phyloP scores from a whole-genome alignment of 192 early-diverging fungal genomes.

The Lunasporangiospora selenospora region DNA sequence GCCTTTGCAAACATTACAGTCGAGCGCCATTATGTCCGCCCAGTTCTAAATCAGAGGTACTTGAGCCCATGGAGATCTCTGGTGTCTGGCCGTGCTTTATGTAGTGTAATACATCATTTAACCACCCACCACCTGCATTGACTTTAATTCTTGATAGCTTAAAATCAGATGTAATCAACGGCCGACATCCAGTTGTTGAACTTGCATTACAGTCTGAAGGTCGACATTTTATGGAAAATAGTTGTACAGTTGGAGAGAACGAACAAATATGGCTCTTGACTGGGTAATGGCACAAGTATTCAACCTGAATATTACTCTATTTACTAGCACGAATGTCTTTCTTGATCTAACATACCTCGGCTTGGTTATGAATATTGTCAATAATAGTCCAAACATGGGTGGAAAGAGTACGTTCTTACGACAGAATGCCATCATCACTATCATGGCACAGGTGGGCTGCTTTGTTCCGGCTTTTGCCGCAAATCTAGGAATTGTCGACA shows the following conservation, averaged over 20 bases:
- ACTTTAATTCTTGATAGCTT: constrained; percentile 7
- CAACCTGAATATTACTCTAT: neutral
- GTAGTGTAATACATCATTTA: no score
- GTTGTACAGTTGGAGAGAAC: constrained; percentile 56
- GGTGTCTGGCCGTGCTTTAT: no score
- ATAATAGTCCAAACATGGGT: constrained; percentile 59
- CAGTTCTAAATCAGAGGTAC: constrained; percentile 50
- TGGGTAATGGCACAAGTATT: constrained; percentile 26
- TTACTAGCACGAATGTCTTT: neutral
- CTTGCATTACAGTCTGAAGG: constrained; percentile 52
- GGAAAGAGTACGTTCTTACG: constrained; percentile 60
- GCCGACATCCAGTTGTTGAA: constrained; percentile 71
- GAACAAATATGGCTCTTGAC: constrained; percentile 50
- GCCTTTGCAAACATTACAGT: constrained; percentile 64
- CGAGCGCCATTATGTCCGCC: constrained; percentile 62
- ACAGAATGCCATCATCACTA: constrained; percentile 59
- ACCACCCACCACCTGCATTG: no score
- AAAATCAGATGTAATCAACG: constrained; percentile 38
- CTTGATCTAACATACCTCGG: neutral
- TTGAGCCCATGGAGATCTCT: no score
- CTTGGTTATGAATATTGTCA: no score
- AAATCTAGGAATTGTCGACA: constrained; percentile 53
- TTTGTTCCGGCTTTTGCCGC: constrained; percentile 58
- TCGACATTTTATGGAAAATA: constrained; percentile 61
- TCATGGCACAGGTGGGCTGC: constrained; percentile 59